Evolutionary conservation across 1,284 basidiomycete genomes (phyloP), one percentile per base, ranked within the genome.

Genomic region (Leccinum huronense): DNA sequence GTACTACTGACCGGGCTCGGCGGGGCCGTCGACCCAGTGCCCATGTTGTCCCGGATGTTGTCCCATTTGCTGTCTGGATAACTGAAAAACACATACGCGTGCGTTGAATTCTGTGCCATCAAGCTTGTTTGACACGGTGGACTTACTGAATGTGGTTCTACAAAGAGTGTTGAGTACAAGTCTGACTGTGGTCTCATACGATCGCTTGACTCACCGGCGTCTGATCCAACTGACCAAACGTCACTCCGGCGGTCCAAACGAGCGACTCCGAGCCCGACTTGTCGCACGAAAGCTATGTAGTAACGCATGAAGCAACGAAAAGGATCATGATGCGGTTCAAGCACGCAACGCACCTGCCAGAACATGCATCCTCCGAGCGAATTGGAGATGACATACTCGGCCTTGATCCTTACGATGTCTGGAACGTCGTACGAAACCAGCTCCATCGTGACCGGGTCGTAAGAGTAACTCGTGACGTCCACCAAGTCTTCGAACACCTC

Each of bases 341-440:
- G 1, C 6, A 14, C 3, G 8, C n/a, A 30, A 8, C n/a, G 79
- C 73, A 84, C 85, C 73, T 89, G 90, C 91, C 91, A 94, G 78
- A 87, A 93, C 91, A 93, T 92, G 48, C 85, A 84, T 2, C 92
- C 92, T 16, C 84, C 89, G 45, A 94, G 80, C 4, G 84, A 83
- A 27, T 87, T 83, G 27, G 79, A 74, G 58, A 80, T 78, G 68
- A 94, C 86, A 71, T 94, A 97, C 63, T 89, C 80, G 3, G 89
- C 86, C 79, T 98, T 98, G 68, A 85, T 76, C 34, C 77, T 79
- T 51, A 87, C 87, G 67, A 94, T 88, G 66, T 86, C 78, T 3
- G 89, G 90, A 0, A 87, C 89, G 72, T 98, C 95, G 77, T 95
- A 97, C 5, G 88, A 89, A 58, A 96, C 87, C 36, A 86, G 76